Evolutionary conservation across 202 grass and related monocot species (phyloP), one percentile per base, ranked within the genome.

Genomic region (Cymbopogon flexuosus): DNA sequence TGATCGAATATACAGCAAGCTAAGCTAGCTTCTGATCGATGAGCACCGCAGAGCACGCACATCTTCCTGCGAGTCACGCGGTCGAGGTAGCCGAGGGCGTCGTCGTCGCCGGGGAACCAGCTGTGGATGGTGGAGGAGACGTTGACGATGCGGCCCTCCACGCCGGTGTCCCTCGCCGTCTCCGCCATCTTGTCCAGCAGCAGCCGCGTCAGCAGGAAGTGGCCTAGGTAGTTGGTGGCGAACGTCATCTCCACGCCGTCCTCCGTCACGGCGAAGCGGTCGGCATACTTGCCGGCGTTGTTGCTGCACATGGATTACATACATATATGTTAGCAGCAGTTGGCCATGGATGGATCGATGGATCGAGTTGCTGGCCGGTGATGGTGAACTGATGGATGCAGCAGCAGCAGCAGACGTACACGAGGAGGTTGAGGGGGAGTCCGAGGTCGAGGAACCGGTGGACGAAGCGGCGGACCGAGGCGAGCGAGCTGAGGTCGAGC

Each of bases 221-320:
- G 96, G 1, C 96, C 93, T 7, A 99, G 36, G 78, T 99, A 99
- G 65, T 99, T 99, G 30, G 96, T 96, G 27, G 92, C 96, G 77
- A 99, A 99, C 64, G 92, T 99, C 92, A 90, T 96, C 92, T 99
- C 96, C 24, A 96, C 79, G 4, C 92, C 92, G 77, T 96, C 92
- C 81, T 99, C 92, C 14, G 92, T 85, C 49, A 96, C 42, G 41
- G 88, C 85, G 33, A 91, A 72, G 0, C 86, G 69, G 70, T 93
- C 86, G 21, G 90, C 90, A 80, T 88, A 99, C 77, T 93, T 93
- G 75, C 96, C 96, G 67, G 96, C 96, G 79, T 99, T 99, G 83
- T 99, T 99, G 73, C 96, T 99, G 86, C 29, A 41, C 37, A 22
- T 2, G 8, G 6, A 41, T 6, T 2, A 75, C 3, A 34, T 21